Base-by-base conservation (phyloP, 202 grass and related monocot genomes). In the Setaria italica region DNA sequence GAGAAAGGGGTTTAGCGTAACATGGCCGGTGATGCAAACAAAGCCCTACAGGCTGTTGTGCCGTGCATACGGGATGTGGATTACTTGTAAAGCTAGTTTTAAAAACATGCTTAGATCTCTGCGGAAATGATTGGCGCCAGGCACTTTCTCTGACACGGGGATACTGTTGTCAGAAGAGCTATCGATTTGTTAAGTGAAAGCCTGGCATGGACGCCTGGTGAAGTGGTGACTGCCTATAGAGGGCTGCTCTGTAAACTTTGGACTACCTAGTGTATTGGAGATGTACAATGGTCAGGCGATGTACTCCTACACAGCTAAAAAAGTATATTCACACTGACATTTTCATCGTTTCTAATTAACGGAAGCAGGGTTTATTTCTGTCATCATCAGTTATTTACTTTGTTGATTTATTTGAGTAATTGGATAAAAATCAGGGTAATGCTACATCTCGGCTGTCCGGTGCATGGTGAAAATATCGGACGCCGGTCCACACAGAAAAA, bases 11-110 rank as follows among this genome's bases (percentile, higher is more conserved):
- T 6, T 39, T 57, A 21, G 12, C 35, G 37, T 72, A 84, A 79
- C 87, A 88, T 79, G 87, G 47, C 20, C 72, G 87, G 47, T 10
- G 34, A 32, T 42, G 76, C 69, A 60, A 84, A 58, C 60, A 85
- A 85, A 11, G 25, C 39, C 5, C 51, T 16, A 67, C 87, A 88
- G 76, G 69, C 76, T 89, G 87, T 80, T 80, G 6, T 80, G 50
- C 56, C 57, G 41, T 19, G 76, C 57, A 63, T 67, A 25, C 11
- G 12, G 12, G 74, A 42, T 39, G 69, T 1, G 48, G 29, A 9
- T 64, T 59, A 48, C 66, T 69, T 29, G 54, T 82, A 82, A 57
- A 30, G 65, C 17, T 11, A 1, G 3, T 29, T 2, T 2, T 32
- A 32, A 33, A 57, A 42, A 17, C 76, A 65, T 25, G 70, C n/a